phyloP scores from a whole-genome alignment of 805 yeast species.

The Barnettozyma siamensis region DNA sequence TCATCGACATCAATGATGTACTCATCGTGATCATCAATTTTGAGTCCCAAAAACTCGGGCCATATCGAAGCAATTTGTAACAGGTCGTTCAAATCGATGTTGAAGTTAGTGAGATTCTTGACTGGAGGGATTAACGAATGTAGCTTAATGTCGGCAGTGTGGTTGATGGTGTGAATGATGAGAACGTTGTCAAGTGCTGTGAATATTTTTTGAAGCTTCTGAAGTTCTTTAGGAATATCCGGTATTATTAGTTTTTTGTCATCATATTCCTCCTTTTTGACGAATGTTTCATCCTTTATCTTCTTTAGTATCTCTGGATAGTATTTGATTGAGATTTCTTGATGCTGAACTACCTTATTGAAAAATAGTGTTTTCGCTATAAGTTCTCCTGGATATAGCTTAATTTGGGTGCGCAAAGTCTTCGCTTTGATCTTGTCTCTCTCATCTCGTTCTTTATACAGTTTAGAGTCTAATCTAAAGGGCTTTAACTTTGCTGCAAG shows the following conservation, averaged over 20 bases:
- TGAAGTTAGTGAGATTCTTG: constrained; percentile 8
- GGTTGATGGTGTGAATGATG: constrained; percentile 11
- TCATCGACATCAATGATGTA: constrained; percentile 16
- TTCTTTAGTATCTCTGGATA: constrained; percentile 33
- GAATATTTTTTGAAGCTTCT: constrained; percentile 12
- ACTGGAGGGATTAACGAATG: constrained; percentile 13
- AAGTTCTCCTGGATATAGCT: constrained; percentile 32
- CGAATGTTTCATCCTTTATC: constrained; percentile 17
- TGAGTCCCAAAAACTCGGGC: constrained; percentile 16
- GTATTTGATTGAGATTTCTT: constrained; percentile 38
- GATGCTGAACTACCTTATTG: constrained; percentile 37
- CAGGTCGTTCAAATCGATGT: constrained; percentile 12
- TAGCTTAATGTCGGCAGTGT: constrained; percentile 18
- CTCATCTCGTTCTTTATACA: constrained; percentile 27
- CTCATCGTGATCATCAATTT: constrained; percentile 15
- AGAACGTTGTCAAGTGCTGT: constrained; percentile 16
- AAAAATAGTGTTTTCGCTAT: constrained; percentile 37
- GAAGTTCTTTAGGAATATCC: not conserved
- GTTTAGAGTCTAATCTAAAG: constrained; percentile 27
- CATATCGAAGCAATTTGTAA: constrained; percentile 17
- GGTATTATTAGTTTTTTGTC: not conserved
- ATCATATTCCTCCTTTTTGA: not conserved
- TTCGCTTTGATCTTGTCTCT: constrained; percentile 33
- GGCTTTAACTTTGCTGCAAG: constrained; percentile 30
- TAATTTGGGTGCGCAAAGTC: constrained; percentile 36